Evolutionary conservation across 73 alveolate species (phyloP), one percentile per base, ranked within the genome.

Genomic region (Symbiodinium pilosum): DNA sequence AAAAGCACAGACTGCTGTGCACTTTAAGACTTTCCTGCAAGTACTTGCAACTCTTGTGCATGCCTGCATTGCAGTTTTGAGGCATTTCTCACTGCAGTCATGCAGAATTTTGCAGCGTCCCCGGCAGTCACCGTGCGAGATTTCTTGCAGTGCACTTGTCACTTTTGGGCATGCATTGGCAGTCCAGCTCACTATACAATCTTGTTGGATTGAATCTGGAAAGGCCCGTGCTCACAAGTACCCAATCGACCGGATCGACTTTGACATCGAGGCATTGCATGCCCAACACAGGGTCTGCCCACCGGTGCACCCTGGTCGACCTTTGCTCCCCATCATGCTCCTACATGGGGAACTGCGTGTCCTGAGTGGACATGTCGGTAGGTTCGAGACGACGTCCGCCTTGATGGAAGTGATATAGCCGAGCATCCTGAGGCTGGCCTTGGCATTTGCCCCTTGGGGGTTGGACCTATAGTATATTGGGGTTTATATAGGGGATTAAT

Each of bases 11-110:
- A n/a, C n/a, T n/a, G n/a, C n/a, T n/a, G n/a, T n/a, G n/a, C n/a
- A n/a, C n/a, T n/a, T n/a, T n/a, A n/a, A n/a, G n/a, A n/a, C n/a
- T n/a, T n/a, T n/a, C n/a, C n/a, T n/a, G n/a, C n/a, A n/a, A n/a
- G n/a, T n/a, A n/a, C n/a, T n/a, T n/a, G n/a, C n/a, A n/a, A n/a
- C n/a, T n/a, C n/a, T n/a, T n/a, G n/a, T n/a, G n/a, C n/a, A n/a
- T n/a, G n/a, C n/a, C n/a, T n/a, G n/a, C n/a, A n/a, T n/a, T 47
- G 59, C 59, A 14, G 6, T 6, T 47, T 6, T 47, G 99, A 99
- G 99, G 99, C 99, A 84, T 99, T 99, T 99, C 99, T 99, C 84
- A 99, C 99, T 51, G 99, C 99, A 41, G 99, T 99, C 93, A 99
- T 99, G 87, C 99, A 99, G 99, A 99, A 99, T 99, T 99, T 99